These are phyloP conservation scores for Apiospora phragmitis DNA, from an alignment of 2,329 filamentous ascomycete species.

Conservation along the genomic window DNA sequence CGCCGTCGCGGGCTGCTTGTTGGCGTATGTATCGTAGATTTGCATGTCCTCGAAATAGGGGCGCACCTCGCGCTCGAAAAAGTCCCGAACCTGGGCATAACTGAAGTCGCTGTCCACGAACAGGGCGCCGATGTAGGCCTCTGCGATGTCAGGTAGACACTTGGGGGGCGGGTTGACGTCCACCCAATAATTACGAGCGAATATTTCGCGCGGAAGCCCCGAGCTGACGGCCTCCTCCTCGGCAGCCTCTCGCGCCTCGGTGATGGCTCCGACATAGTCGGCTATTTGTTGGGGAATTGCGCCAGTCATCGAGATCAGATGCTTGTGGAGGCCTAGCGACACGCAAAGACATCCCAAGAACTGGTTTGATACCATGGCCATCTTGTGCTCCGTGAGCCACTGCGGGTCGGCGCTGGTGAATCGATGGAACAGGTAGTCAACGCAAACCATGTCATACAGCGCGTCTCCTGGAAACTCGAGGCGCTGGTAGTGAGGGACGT, in stretches of 20 bases:
- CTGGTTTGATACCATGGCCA: constrained; percentile 98
- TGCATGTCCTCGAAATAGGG: constrained; percentile 84
- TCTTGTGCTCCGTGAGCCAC: constrained; percentile 98
- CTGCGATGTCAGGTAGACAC: constrained; percentile 79
- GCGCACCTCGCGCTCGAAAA: constrained; percentile 74
- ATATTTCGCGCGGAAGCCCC: constrained; percentile 30
- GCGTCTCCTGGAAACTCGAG: constrained; percentile 92
- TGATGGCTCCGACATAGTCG: constrained; percentile 59
- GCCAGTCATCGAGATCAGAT: constrained; percentile 60
- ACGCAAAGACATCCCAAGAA: constrained; percentile 85
- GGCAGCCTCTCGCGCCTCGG: constrained; percentile 46
- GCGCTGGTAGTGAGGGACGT: constrained; percentile 85
- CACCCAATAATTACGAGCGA: constrained; percentile 69
- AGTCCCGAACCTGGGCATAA: constrained; percentile 69
- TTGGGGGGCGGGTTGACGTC: constrained; percentile 67
- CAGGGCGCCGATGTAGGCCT: constrained; percentile 85
- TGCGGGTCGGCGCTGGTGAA: constrained; percentile 84
- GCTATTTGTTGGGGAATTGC: constrained; percentile 45
- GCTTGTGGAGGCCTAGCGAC: constrained; percentile 72
- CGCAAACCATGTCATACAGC: constrained; percentile 58
- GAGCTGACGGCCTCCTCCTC: constrained; percentile 28
- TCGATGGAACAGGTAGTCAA: constrained; percentile 77
- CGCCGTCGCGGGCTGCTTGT: constrained; percentile 79
- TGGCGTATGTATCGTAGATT: constrained; percentile 84
- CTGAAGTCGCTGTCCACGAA: constrained; percentile 88